A percentile compares a stretch with the other conserved stretches of the same genome.
These are phyloP conservation scores for Melaleuca quinquenervia DNA, from an alignment of 345 rosid genomes.

Conservation along the genomic window DNA sequence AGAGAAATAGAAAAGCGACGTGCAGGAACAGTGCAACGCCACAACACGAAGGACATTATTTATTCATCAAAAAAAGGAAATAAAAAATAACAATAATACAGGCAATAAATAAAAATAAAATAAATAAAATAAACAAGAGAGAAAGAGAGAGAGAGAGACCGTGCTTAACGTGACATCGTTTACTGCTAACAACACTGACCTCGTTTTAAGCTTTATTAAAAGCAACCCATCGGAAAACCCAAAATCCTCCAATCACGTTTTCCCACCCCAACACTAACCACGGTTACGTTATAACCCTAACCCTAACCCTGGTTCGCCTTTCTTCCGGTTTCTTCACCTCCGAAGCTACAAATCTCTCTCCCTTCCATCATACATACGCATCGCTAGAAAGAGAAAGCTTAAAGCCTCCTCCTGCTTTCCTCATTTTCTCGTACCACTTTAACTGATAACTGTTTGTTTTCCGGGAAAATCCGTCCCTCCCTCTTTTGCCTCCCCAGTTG, in stretches of 20 bases:
- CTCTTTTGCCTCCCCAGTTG: background rate
- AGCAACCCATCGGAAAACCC: background rate
- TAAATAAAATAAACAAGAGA: background rate
- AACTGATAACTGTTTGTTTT: background rate
- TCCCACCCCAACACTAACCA: slow-evolving; percentile 6
- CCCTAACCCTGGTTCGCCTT: slow-evolving; percentile 24
- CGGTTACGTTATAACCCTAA: slow-evolving; percentile 21
- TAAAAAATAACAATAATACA: background rate
- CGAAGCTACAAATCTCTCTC: background rate
- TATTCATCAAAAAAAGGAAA: background rate
- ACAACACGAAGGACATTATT: background rate
- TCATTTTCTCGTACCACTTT: background rate
- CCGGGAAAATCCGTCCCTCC: background rate
- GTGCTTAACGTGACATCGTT: background rate
- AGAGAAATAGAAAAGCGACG: background rate
- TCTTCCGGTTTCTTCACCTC: background rate
- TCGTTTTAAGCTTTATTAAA: background rate
- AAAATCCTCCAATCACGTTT: background rate
- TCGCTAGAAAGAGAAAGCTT: background rate
- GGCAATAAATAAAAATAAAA: background rate
- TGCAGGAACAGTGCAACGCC: background rate
- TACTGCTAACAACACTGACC: background rate
- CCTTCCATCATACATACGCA: background rate
- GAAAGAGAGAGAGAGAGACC: background rate
- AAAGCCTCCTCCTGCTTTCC: background rate